Percentiles rank a stretch among this genome's conserved stretches.
Conservation (phyloP, 768 basidiomycete species). For the Boletus subcaerulescens region DNA sequence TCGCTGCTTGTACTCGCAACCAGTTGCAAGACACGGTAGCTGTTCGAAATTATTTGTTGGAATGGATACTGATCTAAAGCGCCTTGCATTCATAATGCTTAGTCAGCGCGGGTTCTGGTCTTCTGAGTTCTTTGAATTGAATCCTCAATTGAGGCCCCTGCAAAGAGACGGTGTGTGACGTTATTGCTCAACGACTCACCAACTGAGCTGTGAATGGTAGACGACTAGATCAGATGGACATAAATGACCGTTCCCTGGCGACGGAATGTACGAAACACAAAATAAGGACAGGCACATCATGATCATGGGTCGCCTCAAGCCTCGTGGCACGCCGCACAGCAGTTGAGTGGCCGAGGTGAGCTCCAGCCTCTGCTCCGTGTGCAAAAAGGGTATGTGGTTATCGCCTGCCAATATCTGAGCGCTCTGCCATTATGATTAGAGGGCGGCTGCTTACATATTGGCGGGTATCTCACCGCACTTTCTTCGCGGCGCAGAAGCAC, state of each 20-base stretch:
- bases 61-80: too few species aligned
- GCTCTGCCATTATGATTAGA: neutral
- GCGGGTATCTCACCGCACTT: neutral
- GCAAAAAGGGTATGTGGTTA: neutral
- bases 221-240: neutral
- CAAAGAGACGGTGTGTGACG: too few species aligned
- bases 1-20: too few species aligned
- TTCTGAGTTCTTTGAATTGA: too few species aligned
- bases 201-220: too few species aligned
- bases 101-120: too few species aligned
- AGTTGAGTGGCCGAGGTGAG: neutral
- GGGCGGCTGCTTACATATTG: neutral
- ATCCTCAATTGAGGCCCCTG: too few species aligned
- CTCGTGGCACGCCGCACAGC: neutral
- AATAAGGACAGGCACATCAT: neutral
- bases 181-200: too few species aligned
- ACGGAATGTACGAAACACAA: neutral
- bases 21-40: too few species aligned
- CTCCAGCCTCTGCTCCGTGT: neutral
- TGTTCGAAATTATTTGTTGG: too few species aligned
- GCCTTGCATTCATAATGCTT: too few species aligned
- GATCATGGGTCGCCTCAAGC: neutral
- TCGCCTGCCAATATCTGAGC: neutral
- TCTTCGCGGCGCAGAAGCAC: neutral
- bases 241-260: neutral